phyloP scores from a whole-genome alignment of 768 basidiomycete genomes.

The Agaricus blazei region DNA sequence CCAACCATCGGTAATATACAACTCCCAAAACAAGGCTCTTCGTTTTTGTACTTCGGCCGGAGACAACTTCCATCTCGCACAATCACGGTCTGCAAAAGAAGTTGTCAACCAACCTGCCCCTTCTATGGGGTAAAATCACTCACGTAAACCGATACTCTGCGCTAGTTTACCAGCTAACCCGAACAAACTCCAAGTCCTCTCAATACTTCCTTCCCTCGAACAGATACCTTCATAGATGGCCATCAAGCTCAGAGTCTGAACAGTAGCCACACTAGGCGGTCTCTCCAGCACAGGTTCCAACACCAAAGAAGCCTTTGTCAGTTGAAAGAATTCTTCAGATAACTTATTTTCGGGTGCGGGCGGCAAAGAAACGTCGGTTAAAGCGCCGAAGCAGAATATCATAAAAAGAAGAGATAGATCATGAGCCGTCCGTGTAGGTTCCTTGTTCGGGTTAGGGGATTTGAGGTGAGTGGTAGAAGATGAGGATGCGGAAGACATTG shows the following conservation, averaged over 20 bases:
- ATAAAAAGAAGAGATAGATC: conserved; percentile 61
- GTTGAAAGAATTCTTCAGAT: conserved; percentile 50
- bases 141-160: conserved; percentile 69
- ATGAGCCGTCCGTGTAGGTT: conserved; percentile 31
- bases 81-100: conserved; percentile 53
- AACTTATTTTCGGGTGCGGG: conserved; percentile 47
- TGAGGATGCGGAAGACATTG: neutral
- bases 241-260: conserved; percentile 63
- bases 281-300: conserved; percentile 66
- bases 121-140: conserved; percentile 20
- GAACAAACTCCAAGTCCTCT: conserved; percentile 63
- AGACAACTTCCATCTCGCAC: conserved; percentile 61
- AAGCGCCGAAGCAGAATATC: conserved; percentile 56
- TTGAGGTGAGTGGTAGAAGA: neutral
- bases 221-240: conserved; percentile 68
- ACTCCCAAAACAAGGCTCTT: conserved; percentile 66
- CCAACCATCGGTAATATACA: conserved; percentile 73
- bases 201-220: conserved; percentile 65
- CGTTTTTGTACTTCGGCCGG: conserved; percentile 66
- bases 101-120: conserved; percentile 6
- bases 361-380: conserved; percentile 50
- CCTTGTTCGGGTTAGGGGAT: conserved; percentile 5
- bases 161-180: conserved; percentile 62
- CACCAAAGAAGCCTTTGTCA: conserved; percentile 61
- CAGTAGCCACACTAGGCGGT: conserved; percentile 65